These are phyloP conservation scores for Aspergillus phoenicis DNA, from an alignment of 2,329 filamentous ascomycete species.

Conservation along the genomic window DNA sequence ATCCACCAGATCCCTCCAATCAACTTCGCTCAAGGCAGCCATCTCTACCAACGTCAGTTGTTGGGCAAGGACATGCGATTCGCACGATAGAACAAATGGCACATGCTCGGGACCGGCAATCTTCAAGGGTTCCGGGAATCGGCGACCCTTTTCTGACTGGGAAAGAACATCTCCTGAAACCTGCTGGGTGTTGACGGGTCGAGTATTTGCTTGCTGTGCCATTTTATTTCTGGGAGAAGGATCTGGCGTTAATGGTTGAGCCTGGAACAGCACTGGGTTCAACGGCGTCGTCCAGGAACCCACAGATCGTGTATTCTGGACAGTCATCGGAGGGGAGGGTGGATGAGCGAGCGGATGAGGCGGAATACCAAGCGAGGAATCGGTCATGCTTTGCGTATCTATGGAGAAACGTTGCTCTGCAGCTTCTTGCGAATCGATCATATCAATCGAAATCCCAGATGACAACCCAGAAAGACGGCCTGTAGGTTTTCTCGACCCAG, in stretches of 20 bases:
- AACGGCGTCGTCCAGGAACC: constrained; percentile 34
- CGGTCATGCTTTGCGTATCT: constrained; percentile 36
- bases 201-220: constrained; percentile 18
- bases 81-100: constrained; percentile 65
- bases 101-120: constrained; percentile 49
- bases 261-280: constrained; percentile 37
- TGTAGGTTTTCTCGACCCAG: constrained; percentile 45
- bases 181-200: constrained; percentile 30
- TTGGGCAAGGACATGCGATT: constrained; percentile 62
- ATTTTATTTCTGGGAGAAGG: constrained; percentile 41
- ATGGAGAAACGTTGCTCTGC: constrained; percentile 35
- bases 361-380: constrained; percentile 46
- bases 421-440: constrained; percentile 47
- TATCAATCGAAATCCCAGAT: constrained; percentile 55
- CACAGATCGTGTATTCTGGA: constrained; percentile 41
- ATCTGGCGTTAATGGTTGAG: constrained; percentile 46
- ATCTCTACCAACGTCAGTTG: constrained; percentile 68
- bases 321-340: constrained; percentile 50
- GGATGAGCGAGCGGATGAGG: constrained; percentile 50
- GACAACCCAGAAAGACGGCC: constrained; percentile 58
- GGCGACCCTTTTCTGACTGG: constrained; percentile 34
- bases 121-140: constrained; percentile 15
- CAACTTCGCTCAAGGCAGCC: constrained; percentile 65
- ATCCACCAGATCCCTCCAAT: constrained; percentile 67
- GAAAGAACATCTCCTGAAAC: constrained; percentile 38